These are phyloP conservation scores for Metarhizium robertsii DNA, from an alignment of 2,329 filamentous ascomycete species.

Conservation along the genomic window DNA sequence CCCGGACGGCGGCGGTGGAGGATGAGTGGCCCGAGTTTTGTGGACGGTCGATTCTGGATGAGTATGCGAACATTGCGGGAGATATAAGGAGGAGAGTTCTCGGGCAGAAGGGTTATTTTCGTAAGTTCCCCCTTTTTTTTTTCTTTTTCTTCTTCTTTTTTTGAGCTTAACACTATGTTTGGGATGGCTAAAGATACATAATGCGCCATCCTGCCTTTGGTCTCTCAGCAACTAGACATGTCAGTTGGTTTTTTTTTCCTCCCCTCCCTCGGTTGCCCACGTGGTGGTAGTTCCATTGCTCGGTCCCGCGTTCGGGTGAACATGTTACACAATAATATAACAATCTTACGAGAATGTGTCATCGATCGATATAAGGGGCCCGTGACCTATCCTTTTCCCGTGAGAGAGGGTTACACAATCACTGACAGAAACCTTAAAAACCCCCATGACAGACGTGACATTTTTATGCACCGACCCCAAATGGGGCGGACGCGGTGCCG, in stretches of 20 bases:
- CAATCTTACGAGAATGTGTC: conserved; percentile 2
- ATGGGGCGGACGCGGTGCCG: conserved; percentile 26
- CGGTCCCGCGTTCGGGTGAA: neutral
- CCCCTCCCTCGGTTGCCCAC: neutral
- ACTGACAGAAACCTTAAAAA: neutral
- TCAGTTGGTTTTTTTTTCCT: neutral
- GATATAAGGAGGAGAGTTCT: conserved; percentile 21
- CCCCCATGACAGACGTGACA: conserved; percentile 19
- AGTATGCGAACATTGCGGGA: conserved; percentile 22
- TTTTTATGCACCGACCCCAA: conserved; percentile 29
- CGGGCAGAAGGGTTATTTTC: conserved; percentile 22
- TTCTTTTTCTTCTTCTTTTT: neutral
- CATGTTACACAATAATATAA: neutral
- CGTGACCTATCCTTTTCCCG: neutral
- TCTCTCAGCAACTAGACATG: neutral
- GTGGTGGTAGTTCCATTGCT: neutral
- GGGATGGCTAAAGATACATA: neutral
- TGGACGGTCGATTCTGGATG: conserved; percentile 21
- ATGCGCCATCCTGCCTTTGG: no score
- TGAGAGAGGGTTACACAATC: conserved; percentile 6
- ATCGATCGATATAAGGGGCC: neutral
- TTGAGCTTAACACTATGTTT: neutral
- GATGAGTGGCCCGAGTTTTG: conserved; percentile 21
- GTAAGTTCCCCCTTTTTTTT: conserved; percentile 18
- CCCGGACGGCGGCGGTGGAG: conserved; percentile 11